Evolutionary conservation across 2,329 filamentous ascomycete genomes (phyloP).

Genomic region (Xylariaceae sp.): DNA sequence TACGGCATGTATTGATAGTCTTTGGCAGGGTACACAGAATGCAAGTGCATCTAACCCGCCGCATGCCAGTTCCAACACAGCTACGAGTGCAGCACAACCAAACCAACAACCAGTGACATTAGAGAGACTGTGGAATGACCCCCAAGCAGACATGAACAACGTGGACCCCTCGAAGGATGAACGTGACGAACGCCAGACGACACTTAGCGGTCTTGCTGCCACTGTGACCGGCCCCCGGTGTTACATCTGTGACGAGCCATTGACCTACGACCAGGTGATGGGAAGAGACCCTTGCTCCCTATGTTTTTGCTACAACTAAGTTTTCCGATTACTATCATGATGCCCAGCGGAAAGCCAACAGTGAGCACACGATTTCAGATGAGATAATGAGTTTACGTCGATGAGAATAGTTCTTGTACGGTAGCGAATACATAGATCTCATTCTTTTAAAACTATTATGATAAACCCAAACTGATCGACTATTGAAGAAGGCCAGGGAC

Average conservation of each 20-base stretch:
- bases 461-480: too few species aligned
- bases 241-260: background rate
- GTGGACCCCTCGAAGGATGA: background rate
- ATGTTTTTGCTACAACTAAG: too few species aligned
- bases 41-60: background rate
- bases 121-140: background rate
- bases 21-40: background rate
- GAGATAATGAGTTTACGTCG: background rate
- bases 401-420: too few species aligned
- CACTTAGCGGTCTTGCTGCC: background rate
- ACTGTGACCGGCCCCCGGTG: constrained; percentile 1
- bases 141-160: background rate
- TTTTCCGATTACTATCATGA: too few species aligned
- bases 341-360: too few species aligned
- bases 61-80: background rate
- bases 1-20: background rate
- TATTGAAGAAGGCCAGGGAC: too few species aligned
- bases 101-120: background rate
- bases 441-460: too few species aligned
- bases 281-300: background rate
- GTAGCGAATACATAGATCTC: too few species aligned
- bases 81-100: too few species aligned
- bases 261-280: background rate
- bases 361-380: too few species aligned
- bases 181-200: background rate